These are phyloP conservation scores for Drechmeria coniospora DNA, from an alignment of 2,329 filamentous ascomycete species.

Conservation along the genomic window DNA sequence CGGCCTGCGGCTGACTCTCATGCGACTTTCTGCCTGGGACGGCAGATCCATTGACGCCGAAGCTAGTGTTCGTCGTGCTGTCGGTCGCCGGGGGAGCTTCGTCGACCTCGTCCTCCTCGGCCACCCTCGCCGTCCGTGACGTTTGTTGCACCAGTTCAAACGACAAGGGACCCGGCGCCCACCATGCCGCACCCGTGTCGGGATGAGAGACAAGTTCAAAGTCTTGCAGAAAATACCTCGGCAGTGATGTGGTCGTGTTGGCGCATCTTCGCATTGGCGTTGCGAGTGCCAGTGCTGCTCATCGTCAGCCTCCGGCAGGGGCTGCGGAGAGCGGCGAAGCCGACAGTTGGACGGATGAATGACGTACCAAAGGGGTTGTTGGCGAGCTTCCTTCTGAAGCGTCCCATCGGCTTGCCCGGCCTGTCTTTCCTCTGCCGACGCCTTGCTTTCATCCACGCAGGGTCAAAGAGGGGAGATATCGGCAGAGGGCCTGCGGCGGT, in stretches of 20 bases:
- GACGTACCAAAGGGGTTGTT: slow-evolving; percentile 49
- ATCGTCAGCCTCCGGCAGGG: slow-evolving; percentile 5
- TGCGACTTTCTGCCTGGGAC: neutral
- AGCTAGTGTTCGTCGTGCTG: neutral
- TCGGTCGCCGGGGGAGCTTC: neutral
- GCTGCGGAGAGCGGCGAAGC: slow-evolving; percentile 1
- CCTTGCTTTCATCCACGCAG: slow-evolving; percentile 28
- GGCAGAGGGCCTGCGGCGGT: slow-evolving; percentile 33
- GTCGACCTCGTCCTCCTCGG: too few relatives aligned
- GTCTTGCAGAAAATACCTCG: slow-evolving; percentile 46
- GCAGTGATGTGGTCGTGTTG: slow-evolving; percentile 32
- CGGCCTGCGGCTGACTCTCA: neutral
- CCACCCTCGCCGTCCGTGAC: slow-evolving; percentile 2
- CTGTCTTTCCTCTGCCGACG: slow-evolving; percentile 25
- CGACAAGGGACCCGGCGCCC: slow-evolving; percentile 31
- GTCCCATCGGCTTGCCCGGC: slow-evolving; percentile 15
- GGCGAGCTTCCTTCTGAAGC: slow-evolving; percentile 42
- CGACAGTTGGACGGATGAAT: too few relatives aligned
- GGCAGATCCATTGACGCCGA: neutral
- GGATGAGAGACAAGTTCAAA: slow-evolving; percentile 43
- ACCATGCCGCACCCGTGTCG: slow-evolving; percentile 35
- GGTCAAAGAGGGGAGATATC: slow-evolving; percentile 39
- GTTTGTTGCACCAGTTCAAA: slow-evolving; percentile 12
- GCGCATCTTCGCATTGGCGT: slow-evolving; percentile 42
- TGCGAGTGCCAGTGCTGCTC: slow-evolving; percentile 43